A percentile compares a stretch with the other conserved stretches of the same genome.
Conservation (phyloP, 495 filamentous ascomycete genomes). For the Aspergillus cristatus region DNA sequence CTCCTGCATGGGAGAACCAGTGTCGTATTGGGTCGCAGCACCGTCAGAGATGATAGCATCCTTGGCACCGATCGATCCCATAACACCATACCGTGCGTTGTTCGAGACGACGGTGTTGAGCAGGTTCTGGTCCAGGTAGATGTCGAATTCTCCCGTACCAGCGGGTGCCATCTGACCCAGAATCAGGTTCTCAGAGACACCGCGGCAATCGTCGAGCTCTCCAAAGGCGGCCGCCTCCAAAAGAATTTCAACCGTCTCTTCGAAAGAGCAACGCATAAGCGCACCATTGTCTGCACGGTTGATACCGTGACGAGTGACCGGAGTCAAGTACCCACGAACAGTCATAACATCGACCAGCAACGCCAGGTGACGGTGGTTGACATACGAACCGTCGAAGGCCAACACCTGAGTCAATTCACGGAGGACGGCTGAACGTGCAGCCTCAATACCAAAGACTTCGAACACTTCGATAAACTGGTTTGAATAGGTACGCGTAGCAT, state of each 20-base stretch:
- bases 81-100: constrained; percentile 70
- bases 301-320: constrained; percentile 96
- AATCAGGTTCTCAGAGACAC: constrained; percentile 98
- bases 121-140: constrained; percentile 88
- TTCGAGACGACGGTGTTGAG: constrained; percentile 89
- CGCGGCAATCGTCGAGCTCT: constrained; percentile 93
- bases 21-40: constrained; percentile 90
- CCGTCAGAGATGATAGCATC: constrained; percentile 63
- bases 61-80: constrained; percentile 65
- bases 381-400: constrained; percentile 96
- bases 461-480: constrained; percentile 94
- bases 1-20: constrained; percentile 78
- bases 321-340: constrained; percentile 82
- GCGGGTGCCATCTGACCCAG: constrained; percentile 92
- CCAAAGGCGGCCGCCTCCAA: constrained; percentile 88
- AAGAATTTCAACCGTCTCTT: constrained; percentile 97
- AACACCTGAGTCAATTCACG: constrained; percentile 83
- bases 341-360: constrained; percentile 99
- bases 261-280: constrained; percentile 98
- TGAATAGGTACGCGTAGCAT: constrained; percentile 80
- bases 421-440: constrained; percentile 74
- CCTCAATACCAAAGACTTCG: constrained; percentile 92
- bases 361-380: constrained; percentile 95
- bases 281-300: constrained; percentile 97
- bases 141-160: constrained; percentile 90